These are phyloP conservation scores for Beta macrorhiza DNA, from an alignment of 179 eudicot species.

Conservation along the genomic window DNA sequence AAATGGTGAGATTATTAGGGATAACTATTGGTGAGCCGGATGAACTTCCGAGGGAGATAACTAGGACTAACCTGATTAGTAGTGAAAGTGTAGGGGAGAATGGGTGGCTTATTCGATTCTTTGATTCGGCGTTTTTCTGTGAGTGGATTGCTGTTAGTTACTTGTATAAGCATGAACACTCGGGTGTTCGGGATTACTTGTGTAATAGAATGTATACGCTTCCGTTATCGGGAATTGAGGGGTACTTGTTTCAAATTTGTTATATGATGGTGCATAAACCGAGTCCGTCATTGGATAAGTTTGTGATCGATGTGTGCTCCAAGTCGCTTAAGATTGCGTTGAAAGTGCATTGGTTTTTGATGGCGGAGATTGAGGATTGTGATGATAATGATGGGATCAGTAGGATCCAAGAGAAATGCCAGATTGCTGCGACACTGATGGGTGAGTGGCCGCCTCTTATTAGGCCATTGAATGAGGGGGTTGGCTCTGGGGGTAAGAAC, in stretches of 20 bases:
- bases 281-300: slow-evolving; percentile 91
- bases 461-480: slow-evolving; percentile 52
- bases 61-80: slow-evolving; percentile 58
- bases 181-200: slow-evolving; percentile 91
- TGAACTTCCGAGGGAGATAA: slow-evolving; percentile 88
- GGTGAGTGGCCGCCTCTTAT: slow-evolving; percentile 94
- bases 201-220: slow-evolving; percentile 96
- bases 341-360: slow-evolving; percentile 95
- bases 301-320: slow-evolving; percentile 90
- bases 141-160: slow-evolving; percentile 99
- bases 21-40: slow-evolving; percentile 67
- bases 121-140: slow-evolving; percentile 92
- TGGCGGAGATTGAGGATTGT: slow-evolving; percentile 96
- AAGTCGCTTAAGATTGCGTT: slow-evolving; percentile 81
- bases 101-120: slow-evolving; percentile 95
- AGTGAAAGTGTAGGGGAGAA: slow-evolving; percentile 73
- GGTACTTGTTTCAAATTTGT: slow-evolving; percentile 92
- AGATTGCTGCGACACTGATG: slow-evolving; percentile 88
- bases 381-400: slow-evolving; percentile 98
- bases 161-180: slow-evolving; percentile 91
- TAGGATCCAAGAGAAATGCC: slow-evolving; percentile 96
- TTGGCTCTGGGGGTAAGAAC: slow-evolving; percentile 58
- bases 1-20: slow-evolving; percentile 80
- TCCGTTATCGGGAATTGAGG: slow-evolving; percentile 87
- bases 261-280: slow-evolving; percentile 98